phyloP scores from a whole-genome alignment of 2,329 filamentous ascomycete genomes.

The Pseudogymnoascus sp. region DNA sequence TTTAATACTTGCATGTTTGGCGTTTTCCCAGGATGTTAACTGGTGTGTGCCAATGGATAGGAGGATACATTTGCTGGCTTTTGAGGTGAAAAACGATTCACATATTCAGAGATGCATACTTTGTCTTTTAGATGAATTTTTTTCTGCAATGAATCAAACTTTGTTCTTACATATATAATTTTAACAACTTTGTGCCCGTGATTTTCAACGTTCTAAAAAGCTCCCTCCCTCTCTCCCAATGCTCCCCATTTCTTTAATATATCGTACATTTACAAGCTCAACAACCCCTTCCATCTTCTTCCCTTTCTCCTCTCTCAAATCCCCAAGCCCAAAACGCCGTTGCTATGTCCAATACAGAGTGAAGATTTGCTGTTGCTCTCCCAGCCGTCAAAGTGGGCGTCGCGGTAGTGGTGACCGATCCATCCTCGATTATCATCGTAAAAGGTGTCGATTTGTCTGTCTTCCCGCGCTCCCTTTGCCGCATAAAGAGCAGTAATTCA shows the following conservation, averaged over 20 bases:
- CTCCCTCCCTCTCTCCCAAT: background rate
- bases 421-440: background rate
- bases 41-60: slow-evolving; percentile 5
- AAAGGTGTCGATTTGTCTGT: background rate
- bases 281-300: background rate
- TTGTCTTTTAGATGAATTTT: background rate
- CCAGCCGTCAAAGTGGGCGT: background rate
- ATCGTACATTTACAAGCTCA: slow-evolving; percentile 2
- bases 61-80: background rate
- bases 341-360: slow-evolving; percentile 11
- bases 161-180: slow-evolving; percentile 4
- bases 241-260: background rate
- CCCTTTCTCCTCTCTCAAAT: background rate
- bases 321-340: slow-evolving; percentile 9
- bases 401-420: background rate
- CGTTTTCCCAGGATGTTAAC: background rate
- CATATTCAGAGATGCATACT: background rate
- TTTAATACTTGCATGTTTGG: slow-evolving; percentile 9
- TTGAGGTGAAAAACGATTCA: background rate
- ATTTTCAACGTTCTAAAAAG: slow-evolving; percentile 4
- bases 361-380: slow-evolving; percentile 10
- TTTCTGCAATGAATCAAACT: slow-evolving; percentile 4
- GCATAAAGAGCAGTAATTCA: background rate
- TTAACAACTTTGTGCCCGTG: slow-evolving; percentile 1
- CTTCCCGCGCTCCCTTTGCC: background rate